phyloP scores from a whole-genome alignment of 176 grass and related monocot species.

The Oryza punctata region DNA sequence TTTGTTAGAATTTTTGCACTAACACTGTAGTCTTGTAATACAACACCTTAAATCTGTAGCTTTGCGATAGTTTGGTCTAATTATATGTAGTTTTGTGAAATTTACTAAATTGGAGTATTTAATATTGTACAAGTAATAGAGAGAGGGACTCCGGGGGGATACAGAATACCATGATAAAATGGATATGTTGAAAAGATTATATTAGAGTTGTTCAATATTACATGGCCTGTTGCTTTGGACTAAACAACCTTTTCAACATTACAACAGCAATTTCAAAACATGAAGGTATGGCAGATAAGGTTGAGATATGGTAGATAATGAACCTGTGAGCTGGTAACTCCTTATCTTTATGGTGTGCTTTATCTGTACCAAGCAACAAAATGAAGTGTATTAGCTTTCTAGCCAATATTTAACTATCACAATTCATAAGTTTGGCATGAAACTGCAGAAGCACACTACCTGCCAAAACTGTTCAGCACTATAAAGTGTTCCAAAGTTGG shows the following conservation, averaged over 20 bases:
- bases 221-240: neutral
- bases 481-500: neutral
- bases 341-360: slow-evolving; percentile 47
- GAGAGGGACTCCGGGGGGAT: too few relatives aligned
- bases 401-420: slow-evolving; percentile 1
- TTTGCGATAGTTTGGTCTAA: too few relatives aligned
- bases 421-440: slow-evolving; percentile 31
- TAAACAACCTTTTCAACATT: neutral
- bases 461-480: slow-evolving; percentile 23
- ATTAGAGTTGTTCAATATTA: neutral
- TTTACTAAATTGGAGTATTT: too few relatives aligned
- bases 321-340: slow-evolving; percentile 52
- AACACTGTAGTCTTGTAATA: too few relatives aligned
- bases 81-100: too few relatives aligned
- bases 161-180: too few relatives aligned
- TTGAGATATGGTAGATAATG: slow-evolving; percentile 25
- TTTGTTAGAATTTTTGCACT: too few relatives aligned
- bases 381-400: slow-evolving; percentile 6
- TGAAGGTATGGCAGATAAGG: neutral
- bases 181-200: too few relatives aligned
- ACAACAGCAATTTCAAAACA: neutral
- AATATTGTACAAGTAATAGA: too few relatives aligned
- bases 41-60: too few relatives aligned
- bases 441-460: slow-evolving; percentile 17
- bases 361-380: slow-evolving; percentile 49